Conservation (phyloP, 2,329 filamentous ascomycete genomes). For the Rhexocercosporidium sp. region DNA sequence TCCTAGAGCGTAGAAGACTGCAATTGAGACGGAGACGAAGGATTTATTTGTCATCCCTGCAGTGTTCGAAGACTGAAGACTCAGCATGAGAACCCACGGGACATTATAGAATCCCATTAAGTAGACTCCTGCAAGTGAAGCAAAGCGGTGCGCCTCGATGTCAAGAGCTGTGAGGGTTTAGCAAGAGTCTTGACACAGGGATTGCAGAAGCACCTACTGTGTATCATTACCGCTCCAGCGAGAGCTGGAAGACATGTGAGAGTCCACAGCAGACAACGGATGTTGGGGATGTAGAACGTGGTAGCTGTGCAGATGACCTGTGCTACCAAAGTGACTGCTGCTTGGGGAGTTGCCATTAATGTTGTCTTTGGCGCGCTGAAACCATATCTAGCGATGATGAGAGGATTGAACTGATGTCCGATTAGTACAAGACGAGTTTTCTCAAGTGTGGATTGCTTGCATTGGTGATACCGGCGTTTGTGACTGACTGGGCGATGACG, state of each 20-base stretch:
- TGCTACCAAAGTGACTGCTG: not conserved
- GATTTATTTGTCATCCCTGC: constrained; percentile 5
- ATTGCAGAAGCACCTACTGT: not conserved
- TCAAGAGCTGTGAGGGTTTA: not conserved
- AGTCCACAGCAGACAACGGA: not conserved
- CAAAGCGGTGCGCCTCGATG: not conserved
- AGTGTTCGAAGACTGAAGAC: constrained; percentile 2
- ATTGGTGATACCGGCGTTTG: constrained; percentile 8
- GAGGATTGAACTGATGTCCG: not conserved
- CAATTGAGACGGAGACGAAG: constrained; percentile 3
- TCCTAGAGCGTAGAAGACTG: not conserved
- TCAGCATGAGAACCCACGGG: constrained; percentile 1
- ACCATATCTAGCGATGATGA: constrained; percentile 5
- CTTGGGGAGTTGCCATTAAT: not conserved
- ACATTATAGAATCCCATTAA: constrained; percentile 6
- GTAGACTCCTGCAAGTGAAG: not conserved
- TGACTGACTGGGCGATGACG: constrained; percentile 1
- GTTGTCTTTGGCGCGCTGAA: not conserved
- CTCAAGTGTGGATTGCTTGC: not conserved
- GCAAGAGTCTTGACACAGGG: not conserved
- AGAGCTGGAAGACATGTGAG: not conserved
- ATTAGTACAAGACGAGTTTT: not conserved
- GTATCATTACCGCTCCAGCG: constrained; percentile 4
- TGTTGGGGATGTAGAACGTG: constrained; percentile 4
- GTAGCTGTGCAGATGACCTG: not conserved